Base-by-base conservation (phyloP, 2,329 filamentous ascomycete species). In the Ascochyta koolunga region DNA sequence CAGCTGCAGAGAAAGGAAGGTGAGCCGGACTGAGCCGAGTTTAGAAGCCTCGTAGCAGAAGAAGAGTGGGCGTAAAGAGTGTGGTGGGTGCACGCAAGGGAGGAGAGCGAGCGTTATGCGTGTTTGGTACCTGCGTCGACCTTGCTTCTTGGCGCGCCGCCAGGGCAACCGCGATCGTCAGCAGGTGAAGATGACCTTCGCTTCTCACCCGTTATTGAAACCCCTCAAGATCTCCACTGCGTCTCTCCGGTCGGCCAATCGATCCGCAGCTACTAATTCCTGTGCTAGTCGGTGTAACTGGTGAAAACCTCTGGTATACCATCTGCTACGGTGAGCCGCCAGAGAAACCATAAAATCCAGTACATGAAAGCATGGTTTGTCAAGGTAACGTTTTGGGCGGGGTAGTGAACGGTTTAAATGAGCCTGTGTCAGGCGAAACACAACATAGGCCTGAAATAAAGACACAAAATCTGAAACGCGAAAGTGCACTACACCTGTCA, bases 1-100 rank as follows among this genome's bases (percentile, higher is more conserved):
- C 60, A 65, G 63, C 42, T 57, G 40, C 39, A 56, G 29, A 21
- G 49, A 64, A 62, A 62, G 54, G 60, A 64, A 59, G 53, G 59
- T 55, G 47, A 44, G 42, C 56, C 55, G 58, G 60, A 18, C 58
- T 59, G 54, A 41, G 60, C 61, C 58, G 58, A 57, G 33, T 48
- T 46, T 48, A 56, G 60, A 58, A 67, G 57, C 43, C 44, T 52
- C 27, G 38, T 50, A 39, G 46, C 38, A 61, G 58, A 53, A 48
- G 44, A 29, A 41, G 33, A 21, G 58, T 50, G 38, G 47, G 25
- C n/a, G 60, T 57, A 65, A 58, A 56, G 64, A 69, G 60, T 57
- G 62, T 49, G 46, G 50, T 44, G 59, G 49, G 51, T 50, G 54
- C 50, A 59, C 55, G 56, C 45, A 58, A 62, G 60, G 58, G 56